Percentiles rank a stretch among this genome's conserved stretches.
Evolutionary conservation across 164 flowering plant species (phyloP).

Genomic region (Macadamia tetraphylla): DNA sequence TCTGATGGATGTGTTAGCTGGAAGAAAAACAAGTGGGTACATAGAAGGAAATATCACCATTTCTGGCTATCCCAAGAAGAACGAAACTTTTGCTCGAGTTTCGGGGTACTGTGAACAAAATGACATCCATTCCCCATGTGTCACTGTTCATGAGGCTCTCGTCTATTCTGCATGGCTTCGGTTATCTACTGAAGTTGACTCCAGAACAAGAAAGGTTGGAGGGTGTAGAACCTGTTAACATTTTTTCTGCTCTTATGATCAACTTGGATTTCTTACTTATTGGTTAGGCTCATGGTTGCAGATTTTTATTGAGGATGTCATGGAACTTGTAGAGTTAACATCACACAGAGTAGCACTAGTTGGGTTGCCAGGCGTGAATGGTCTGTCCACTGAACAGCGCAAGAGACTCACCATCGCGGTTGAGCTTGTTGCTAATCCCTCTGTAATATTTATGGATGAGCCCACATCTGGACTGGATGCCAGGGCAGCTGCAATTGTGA

Average conservation of each 20-base stretch:
- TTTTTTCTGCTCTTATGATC: neutral
- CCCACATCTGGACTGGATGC: constrained; percentile 63
- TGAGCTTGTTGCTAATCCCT: constrained; percentile 60
- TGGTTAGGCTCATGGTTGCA: constrained; percentile 15
- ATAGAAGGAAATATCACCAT: constrained; percentile 38
- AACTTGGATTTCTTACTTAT: neutral
- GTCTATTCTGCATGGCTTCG: constrained; percentile 52
- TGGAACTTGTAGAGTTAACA: constrained; percentile 48
- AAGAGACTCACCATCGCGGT: constrained; percentile 53
- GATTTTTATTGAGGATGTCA: constrained; percentile 51
- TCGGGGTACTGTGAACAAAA: constrained; percentile 53
- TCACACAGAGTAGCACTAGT: constrained; percentile 35
- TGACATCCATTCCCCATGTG: constrained; percentile 48
- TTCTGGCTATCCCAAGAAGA: constrained; percentile 48
- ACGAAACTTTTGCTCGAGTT: constrained; percentile 47
- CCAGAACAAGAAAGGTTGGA: constrained; percentile 27
- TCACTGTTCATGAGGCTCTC: constrained; percentile 43
- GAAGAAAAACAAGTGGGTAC: constrained; percentile 47
- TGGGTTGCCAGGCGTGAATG: constrained; percentile 44
- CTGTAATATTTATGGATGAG: constrained; percentile 59
- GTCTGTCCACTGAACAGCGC: constrained; percentile 50
- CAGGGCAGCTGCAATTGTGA: constrained; percentile 51
- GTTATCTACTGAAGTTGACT: constrained; percentile 28
- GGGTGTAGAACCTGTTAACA: neutral
- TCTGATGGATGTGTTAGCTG: constrained; percentile 48